Evolutionary conservation across 495 filamentous ascomycete genomes (phyloP).

Genomic region (Aspergillus kassunensis): DNA sequence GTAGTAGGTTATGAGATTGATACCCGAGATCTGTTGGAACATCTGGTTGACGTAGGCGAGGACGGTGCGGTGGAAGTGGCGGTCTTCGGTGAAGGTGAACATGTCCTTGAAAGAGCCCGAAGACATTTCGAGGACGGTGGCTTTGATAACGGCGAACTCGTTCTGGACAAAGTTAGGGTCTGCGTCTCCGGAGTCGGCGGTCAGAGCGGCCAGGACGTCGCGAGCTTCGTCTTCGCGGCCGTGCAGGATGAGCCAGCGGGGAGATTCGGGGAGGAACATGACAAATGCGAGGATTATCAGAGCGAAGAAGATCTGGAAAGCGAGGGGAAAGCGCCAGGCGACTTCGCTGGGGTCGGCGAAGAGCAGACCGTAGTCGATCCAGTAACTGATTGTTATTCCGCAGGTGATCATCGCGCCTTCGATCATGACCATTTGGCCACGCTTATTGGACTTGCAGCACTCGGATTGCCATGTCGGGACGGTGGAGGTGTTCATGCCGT

Average conservation of each 20-base stretch:
- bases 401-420: constrained; percentile 69
- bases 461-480: constrained; percentile 79
- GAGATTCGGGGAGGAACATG: constrained; percentile 66
- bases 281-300: constrained; percentile 57
- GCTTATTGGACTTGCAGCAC: constrained; percentile 66
- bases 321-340: constrained; percentile 72
- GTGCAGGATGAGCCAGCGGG: constrained; percentile 70
- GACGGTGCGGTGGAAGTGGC: constrained; percentile 68
- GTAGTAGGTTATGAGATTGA: constrained; percentile 75
- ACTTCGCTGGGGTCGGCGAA: constrained; percentile 60
- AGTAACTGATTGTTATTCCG: constrained; percentile 71
- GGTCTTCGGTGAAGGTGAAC: constrained; percentile 67
- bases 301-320: constrained; percentile 68
- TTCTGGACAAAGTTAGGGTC: constrained; percentile 54
- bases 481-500: constrained; percentile 61
- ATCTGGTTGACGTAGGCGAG: constrained; percentile 74
- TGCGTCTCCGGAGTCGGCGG: constrained; percentile 46
- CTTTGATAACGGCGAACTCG: constrained; percentile 70
- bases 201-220: constrained; percentile 58
- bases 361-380: constrained; percentile 68
- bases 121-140: constrained; percentile 68
- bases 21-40: constrained; percentile 74
- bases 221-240: constrained; percentile 62
- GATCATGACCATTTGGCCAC: constrained; percentile 77
- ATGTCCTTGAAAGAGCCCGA: constrained; percentile 62